Evolutionary conservation across 441 rosid species (phyloP).

Genomic region (Cnidoscolus chayamansa): DNA sequence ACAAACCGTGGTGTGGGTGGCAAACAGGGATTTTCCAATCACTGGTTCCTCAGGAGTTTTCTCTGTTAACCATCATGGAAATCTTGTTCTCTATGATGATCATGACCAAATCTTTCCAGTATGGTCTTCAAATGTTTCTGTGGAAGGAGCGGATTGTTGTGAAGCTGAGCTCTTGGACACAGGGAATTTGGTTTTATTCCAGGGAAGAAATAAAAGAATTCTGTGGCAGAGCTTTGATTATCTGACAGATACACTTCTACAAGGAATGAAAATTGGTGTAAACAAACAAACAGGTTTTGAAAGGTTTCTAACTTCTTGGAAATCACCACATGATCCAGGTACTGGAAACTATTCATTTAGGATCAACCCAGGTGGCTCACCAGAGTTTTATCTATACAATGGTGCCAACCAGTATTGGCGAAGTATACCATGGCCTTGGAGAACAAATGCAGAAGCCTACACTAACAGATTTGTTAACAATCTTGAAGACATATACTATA

Average conservation of each 20-base stretch:
- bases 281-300: conserved; percentile 8
- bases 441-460: background rate
- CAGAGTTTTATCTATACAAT: conserved; percentile 12
- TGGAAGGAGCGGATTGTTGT: background rate
- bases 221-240: conserved; percentile 30
- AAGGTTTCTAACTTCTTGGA: conserved; percentile 15
- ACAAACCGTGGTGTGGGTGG: conserved; percentile 21
- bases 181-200: conserved; percentile 20
- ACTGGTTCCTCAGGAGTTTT: conserved; percentile 9
- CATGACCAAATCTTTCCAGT: background rate
- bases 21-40: conserved; percentile 17
- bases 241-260: conserved; percentile 16
- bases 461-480: background rate
- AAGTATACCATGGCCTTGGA: conserved; percentile 5
- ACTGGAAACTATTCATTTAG: conserved; percentile 3
- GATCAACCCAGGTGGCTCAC: conserved; percentile 3
- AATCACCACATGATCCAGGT: conserved; percentile 19
- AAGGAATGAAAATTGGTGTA: conserved; percentile 24
- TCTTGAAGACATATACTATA: background rate
- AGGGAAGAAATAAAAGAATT: background rate
- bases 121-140: conserved; percentile 20
- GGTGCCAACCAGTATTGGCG: conserved; percentile 8
- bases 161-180: conserved; percentile 17
- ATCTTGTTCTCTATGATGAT: conserved; percentile 14
- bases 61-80: background rate